These are phyloP conservation scores for Trichosporon ovoides DNA, from an alignment of 1,284 basidiomycete species.

Conservation along the genomic window DNA sequence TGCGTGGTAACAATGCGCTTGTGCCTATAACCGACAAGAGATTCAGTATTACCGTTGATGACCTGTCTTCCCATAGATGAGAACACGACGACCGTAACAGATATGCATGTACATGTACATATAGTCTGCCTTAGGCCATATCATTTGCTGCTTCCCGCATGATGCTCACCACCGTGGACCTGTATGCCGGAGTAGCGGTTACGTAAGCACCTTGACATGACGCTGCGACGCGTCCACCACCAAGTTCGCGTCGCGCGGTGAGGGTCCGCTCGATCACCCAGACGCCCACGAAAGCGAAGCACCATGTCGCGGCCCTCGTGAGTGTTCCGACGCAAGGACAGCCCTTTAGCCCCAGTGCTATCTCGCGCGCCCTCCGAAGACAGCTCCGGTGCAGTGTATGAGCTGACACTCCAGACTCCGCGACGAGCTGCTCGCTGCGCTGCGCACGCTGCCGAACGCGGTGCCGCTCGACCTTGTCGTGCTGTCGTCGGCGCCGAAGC, in stretches of 20 bases:
- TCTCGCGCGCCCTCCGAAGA: too few relatives aligned
- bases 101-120: too few relatives aligned
- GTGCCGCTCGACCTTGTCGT: conserved; percentile 68
- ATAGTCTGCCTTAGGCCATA: too few relatives aligned
- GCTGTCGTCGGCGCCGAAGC: conserved; percentile 64
- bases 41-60: too few relatives aligned
- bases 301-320: not conserved
- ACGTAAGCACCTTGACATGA: not conserved
- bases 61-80: too few relatives aligned
- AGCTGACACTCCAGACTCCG: conserved; percentile 52
- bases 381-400: not conserved
- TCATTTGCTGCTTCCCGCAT: too few relatives aligned
- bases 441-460: conserved; percentile 50
- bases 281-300: not conserved
- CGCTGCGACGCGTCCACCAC: not conserved
- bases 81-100: too few relatives aligned
- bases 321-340: not conserved
- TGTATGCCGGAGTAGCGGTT: not conserved
- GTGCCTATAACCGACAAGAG: too few relatives aligned
- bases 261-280: not conserved
- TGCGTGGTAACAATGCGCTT: conserved; percentile 43
- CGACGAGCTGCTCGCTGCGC: conserved; percentile 59
- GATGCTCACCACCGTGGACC: too few relatives aligned
- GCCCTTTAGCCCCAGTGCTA: too few relatives aligned
- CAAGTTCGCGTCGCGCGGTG: not conserved